Percentiles rank a stretch among this genome's conserved stretches.
Evolutionary conservation across 257 asterid species (phyloP).

Genomic region (Nicotiana paniculata): DNA sequence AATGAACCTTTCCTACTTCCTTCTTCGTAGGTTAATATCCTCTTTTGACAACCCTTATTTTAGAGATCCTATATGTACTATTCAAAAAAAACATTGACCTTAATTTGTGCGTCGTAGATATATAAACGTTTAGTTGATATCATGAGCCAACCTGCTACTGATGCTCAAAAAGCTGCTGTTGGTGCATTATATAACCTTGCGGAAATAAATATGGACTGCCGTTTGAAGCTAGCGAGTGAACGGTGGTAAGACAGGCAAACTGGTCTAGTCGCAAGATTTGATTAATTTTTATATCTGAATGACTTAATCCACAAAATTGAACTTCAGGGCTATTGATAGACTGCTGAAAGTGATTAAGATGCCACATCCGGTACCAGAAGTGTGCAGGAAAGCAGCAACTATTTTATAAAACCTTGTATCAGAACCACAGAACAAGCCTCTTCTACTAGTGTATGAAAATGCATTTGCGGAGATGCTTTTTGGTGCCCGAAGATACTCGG

Average conservation of each 20-base stretch:
- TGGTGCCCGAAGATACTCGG: conserved; percentile 66
- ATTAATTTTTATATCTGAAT: not conserved
- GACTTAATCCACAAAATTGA: not conserved
- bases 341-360: conserved; percentile 68
- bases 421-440: conserved; percentile 96
- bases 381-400: conserved; percentile 83
- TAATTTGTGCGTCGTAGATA: conserved; percentile 38
- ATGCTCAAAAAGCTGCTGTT: conserved; percentile 93
- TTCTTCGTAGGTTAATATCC: conserved; percentile 57
- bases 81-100: not conserved
- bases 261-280: not conserved
- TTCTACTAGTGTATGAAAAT: conserved; percentile 65
- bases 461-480: conserved; percentile 93
- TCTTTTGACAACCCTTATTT: not conserved
- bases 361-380: conserved; percentile 93
- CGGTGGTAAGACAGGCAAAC: conserved; percentile 50
- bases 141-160: conserved; percentile 74
- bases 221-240: conserved; percentile 88
- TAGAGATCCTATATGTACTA: not conserved
- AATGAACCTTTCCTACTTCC: conserved; percentile 87
- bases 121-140: conserved; percentile 80
- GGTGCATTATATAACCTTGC: conserved; percentile 91
- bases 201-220: conserved; percentile 84
- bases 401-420: conserved; percentile 81
- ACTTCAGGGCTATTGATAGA: conserved; percentile 85